Percentiles rank a stretch among this genome's conserved stretches.
Evolutionary conservation across 495 filamentous ascomycete genomes (phyloP).

Genomic region (Penicillium taxi): DNA sequence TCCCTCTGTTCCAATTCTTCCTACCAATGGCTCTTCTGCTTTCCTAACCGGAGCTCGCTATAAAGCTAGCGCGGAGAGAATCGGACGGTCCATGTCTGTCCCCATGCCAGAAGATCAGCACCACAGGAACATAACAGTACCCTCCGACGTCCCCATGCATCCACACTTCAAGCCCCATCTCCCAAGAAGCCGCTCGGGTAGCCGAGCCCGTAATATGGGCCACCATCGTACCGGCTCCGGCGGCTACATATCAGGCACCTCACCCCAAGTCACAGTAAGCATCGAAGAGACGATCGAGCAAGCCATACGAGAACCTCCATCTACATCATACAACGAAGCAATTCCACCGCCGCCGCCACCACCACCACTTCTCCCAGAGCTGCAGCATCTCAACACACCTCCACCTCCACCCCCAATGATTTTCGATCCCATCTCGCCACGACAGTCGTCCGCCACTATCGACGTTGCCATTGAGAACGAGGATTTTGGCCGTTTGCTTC

Average conservation of each 20-base stretch:
- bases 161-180: constrained; percentile 50
- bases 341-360: constrained; percentile 55
- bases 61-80: constrained; percentile 39
- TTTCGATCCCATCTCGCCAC: constrained; percentile 26
- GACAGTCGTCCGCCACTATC: constrained; percentile 50
- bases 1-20: constrained; percentile 60
- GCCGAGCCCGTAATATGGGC: constrained; percentile 29
- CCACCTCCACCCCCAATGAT: constrained; percentile 45
- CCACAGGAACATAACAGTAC: constrained; percentile 23
- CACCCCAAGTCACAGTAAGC: constrained; percentile 38
- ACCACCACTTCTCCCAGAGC: constrained; percentile 61
- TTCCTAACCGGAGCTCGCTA: constrained; percentile 58
- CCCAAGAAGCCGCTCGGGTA: constrained; percentile 42
- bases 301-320: constrained; percentile 31
- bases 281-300: constrained; percentile 59
- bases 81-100: constrained; percentile 65
- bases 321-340: constrained; percentile 40
- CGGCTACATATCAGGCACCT: constrained; percentile 24
- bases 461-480: constrained; percentile 65
- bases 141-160: constrained; percentile 44
- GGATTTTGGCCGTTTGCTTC: constrained; percentile 27
- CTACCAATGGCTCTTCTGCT: constrained; percentile 32
- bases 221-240: constrained; percentile 30
- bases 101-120: constrained; percentile 53
- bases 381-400: constrained; percentile 74